Conservation (phyloP, 75 land plant genomes). For the Cunninghamia lanceolata region DNA sequence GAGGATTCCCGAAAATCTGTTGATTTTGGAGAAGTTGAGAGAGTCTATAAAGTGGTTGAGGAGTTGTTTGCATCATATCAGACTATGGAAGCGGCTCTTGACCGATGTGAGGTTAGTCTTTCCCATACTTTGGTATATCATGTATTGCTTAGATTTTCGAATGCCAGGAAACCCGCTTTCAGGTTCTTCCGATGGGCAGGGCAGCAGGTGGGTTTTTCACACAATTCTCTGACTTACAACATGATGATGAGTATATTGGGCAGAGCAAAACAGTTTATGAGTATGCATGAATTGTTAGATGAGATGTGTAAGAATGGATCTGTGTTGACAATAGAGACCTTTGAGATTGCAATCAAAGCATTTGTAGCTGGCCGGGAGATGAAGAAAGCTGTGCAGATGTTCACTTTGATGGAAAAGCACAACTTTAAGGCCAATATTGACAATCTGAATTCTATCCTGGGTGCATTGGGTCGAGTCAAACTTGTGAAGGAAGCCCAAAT, state of each 20-base stretch:
- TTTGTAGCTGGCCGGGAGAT: slow-evolving; percentile 59
- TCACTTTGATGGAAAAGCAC: slow-evolving; percentile 58
- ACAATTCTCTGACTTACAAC: slow-evolving; percentile 45
- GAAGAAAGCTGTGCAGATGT: slow-evolving; percentile 52
- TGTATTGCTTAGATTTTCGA: slow-evolving; percentile 42
- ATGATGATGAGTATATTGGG: slow-evolving; percentile 55
- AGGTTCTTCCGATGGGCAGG: slow-evolving; percentile 70
- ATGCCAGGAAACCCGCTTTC: slow-evolving; percentile 55
- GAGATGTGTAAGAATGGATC: slow-evolving; percentile 56
- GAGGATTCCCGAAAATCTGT: not conserved
- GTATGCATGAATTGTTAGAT: slow-evolving; percentile 45
- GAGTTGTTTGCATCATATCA: slow-evolving; percentile 57
- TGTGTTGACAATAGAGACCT: slow-evolving; percentile 42
- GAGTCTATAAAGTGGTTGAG: slow-evolving; percentile 52
- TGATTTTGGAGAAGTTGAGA: slow-evolving; percentile 39
- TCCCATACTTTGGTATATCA: slow-evolving; percentile 35
- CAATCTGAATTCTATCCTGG: slow-evolving; percentile 41
- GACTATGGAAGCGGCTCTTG: slow-evolving; percentile 62
- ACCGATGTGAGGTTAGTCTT: slow-evolving; percentile 34
- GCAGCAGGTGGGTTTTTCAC: slow-evolving; percentile 34
- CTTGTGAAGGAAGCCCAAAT: slow-evolving; percentile 57
- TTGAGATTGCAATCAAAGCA: slow-evolving; percentile 43
- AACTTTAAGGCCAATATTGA: slow-evolving; percentile 32
- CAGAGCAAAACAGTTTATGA: slow-evolving; percentile 62
- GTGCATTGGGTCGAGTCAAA: slow-evolving; percentile 45